A percentile compares a stretch with the other conserved stretches of the same genome.
Conservation (phyloP, 495 filamentous ascomycete genomes). For the Penicillium bialowiezense region DNA sequence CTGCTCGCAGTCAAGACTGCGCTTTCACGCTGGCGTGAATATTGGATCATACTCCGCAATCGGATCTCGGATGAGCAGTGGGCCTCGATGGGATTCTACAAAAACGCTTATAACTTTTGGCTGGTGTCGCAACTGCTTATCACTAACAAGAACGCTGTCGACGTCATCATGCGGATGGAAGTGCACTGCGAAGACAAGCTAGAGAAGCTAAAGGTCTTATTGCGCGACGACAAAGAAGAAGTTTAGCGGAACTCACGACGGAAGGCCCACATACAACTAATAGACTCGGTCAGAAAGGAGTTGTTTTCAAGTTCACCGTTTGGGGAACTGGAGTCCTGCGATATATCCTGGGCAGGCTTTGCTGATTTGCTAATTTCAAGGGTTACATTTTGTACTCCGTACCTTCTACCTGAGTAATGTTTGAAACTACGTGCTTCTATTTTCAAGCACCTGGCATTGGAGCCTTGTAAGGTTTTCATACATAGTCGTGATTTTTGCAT, state of each 20-base stretch:
- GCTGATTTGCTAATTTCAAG: no score
- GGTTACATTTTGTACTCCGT: no score
- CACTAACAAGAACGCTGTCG: conserved; percentile 46
- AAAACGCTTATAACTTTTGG: conserved; percentile 47
- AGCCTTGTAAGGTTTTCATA: no score
- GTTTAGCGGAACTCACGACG: background rate
- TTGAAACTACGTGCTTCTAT: no score
- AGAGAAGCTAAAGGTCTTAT: conserved; percentile 41
- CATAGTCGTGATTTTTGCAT: no score
- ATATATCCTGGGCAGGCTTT: no score
- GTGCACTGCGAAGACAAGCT: conserved; percentile 49
- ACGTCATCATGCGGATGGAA: conserved; percentile 48
- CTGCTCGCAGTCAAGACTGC: conserved; percentile 32
- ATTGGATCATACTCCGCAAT: conserved; percentile 35
- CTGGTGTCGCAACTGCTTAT: conserved; percentile 44
- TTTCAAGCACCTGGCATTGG: no score
- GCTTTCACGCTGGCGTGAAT: conserved; percentile 36
- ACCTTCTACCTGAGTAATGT: no score
- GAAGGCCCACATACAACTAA: background rate
- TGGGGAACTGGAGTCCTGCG: no score
- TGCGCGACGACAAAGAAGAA: conserved; percentile 40
- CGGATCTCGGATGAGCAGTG: conserved; percentile 35
- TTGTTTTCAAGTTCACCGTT: no score
- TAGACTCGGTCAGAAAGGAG: background rate
- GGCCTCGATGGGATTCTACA: conserved; percentile 46